A percentile compares a stretch with the other conserved stretches of the same genome.
These are phyloP conservation scores for Fusarium albosuccineum DNA, from an alignment of 2,329 filamentous ascomycete genomes.

Conservation along the genomic window DNA sequence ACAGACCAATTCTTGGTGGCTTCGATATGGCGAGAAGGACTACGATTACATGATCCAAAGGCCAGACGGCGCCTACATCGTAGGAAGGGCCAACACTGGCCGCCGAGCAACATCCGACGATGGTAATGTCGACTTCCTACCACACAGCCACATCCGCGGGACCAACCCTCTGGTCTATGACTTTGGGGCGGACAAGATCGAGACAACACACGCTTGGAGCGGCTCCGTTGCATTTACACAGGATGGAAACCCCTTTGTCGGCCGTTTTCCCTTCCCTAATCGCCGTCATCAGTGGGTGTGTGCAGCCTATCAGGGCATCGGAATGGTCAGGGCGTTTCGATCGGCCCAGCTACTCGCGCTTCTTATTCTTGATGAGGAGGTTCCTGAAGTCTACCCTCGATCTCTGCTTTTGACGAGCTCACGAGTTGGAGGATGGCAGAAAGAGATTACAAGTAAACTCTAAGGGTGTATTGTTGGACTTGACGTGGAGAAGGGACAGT, in stretches of 20 bases:
- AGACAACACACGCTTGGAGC: constrained; percentile 23
- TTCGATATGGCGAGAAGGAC: constrained; percentile 21
- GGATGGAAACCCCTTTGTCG: constrained; percentile 21
- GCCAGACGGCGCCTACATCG: constrained; percentile 17
- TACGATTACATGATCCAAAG: constrained; percentile 28
- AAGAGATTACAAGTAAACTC: constrained; percentile 9
- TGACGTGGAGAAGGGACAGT: no score
- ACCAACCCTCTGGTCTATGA: constrained; percentile 15
- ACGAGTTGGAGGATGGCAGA: constrained; percentile 3
- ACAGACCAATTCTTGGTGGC: constrained; percentile 18
- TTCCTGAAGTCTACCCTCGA: constrained; percentile 9
- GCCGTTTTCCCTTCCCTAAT: constrained; percentile 11
- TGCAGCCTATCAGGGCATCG: constrained; percentile 17
- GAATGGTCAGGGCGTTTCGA: constrained; percentile 24
- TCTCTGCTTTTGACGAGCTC: constrained; percentile 13
- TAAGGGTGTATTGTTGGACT: not conserved
- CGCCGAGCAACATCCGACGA: constrained; percentile 19
- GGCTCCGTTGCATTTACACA: constrained; percentile 15
- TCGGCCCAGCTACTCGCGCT: constrained; percentile 16
- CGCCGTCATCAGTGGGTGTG: constrained; percentile 22
- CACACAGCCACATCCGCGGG: not conserved
- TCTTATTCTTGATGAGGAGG: constrained; percentile 14
- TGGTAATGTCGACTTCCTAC: constrained; percentile 11
- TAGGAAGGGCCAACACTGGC: constrained; percentile 16
- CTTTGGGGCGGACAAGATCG: constrained; percentile 18